Conservation (phyloP, 345 rosid genomes). For the Hypericum androsaemum region DNA sequence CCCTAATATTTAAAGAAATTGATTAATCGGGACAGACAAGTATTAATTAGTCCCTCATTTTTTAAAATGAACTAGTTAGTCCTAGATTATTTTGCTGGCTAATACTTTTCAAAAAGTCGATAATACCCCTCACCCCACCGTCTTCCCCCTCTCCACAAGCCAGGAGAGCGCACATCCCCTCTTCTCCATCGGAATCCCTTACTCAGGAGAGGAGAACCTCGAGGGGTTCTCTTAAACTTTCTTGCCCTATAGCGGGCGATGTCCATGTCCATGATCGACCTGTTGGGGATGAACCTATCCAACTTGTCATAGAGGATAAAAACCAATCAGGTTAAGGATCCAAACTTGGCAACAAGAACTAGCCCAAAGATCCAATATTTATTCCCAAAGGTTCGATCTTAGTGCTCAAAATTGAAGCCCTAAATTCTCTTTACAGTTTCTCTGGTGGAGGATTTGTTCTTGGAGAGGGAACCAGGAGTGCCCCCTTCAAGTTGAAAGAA, state of each 20-base stretch:
- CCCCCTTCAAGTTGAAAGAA: too few relatives aligned
- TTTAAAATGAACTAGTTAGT: too few relatives aligned
- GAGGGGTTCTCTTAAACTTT: slow-evolving; percentile 36
- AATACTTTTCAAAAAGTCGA: too few relatives aligned
- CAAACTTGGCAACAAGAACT: not conserved
- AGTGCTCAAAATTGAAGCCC: not conserved
- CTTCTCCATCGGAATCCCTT: slow-evolving; percentile 53
- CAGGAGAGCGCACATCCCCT: slow-evolving; percentile 50
- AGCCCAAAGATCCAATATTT: too few relatives aligned
- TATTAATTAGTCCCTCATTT: too few relatives aligned
- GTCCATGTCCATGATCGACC: slow-evolving; percentile 67
- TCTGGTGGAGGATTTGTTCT: slow-evolving; percentile 13
- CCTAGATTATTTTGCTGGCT: too few relatives aligned
- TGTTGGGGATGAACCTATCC: slow-evolving; percentile 67
- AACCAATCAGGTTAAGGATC: not conserved
- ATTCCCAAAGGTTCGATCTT: too few relatives aligned
- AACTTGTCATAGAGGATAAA: slow-evolving; percentile 19
- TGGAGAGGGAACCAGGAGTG: slow-evolving; percentile 12
- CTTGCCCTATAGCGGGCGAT: slow-evolving; percentile 46
- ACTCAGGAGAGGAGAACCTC: slow-evolving; percentile 37
- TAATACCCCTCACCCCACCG: too few relatives aligned
- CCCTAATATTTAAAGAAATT: too few relatives aligned
- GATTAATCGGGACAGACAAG: too few relatives aligned
- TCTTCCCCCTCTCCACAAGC: too few relatives aligned
- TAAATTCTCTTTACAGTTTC: slow-evolving; percentile 12